Base-by-base conservation (phyloP, 164 flowering plant species). In the Nymphaea colorata region DNA sequence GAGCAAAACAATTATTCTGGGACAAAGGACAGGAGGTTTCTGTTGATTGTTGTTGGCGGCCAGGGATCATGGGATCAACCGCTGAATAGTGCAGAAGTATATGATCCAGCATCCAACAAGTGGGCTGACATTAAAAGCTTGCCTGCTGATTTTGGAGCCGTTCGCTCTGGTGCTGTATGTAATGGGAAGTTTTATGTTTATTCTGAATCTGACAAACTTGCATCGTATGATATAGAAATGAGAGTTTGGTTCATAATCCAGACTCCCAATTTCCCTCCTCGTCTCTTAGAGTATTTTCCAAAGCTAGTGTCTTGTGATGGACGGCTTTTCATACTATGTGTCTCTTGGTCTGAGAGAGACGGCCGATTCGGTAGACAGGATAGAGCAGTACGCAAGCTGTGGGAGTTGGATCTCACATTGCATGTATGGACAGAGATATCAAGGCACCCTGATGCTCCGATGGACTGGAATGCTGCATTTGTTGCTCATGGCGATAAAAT, bases 401-500 rank as follows among this genome's bases (percentile, higher is more conserved):
- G 97, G 97, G 97, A 90, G 86, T 78, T 94, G 43, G 92, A 91
- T 82, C 87, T 80, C 53, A 44, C 70, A 75, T 75, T 69, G 67
- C 88, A 78, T 51, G 69, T 76, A 10, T 94, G 99, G 99, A 75
- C 72, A 16, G 96, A 88, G 79, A 84, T 88, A 66, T 88, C 93
- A 2, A 80, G 72, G 42, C 99, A 94, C 77, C 99, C 99, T 7
- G 97, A 94, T 84, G 97, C 96, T 3, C 99, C 97, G 17, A 86
- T 94, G 99, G 99, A 94, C 76, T 87, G 93, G 96, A 91, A 94
- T 78, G 97, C 99, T 65, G 83, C 79, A 64, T 94, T 88, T 82
- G 89, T 91, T 18, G 84, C 86, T 5, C 91, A 90, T 68, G 78
- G 76, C 59, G 85, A 82, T 66, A 65, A 74, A 41, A 83, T 94